Percentiles rank a stretch among this genome's conserved stretches.
Evolutionary conservation across 1,284 basidiomycete genomes (phyloP).

Genomic region (Chalciporus sp.): DNA sequence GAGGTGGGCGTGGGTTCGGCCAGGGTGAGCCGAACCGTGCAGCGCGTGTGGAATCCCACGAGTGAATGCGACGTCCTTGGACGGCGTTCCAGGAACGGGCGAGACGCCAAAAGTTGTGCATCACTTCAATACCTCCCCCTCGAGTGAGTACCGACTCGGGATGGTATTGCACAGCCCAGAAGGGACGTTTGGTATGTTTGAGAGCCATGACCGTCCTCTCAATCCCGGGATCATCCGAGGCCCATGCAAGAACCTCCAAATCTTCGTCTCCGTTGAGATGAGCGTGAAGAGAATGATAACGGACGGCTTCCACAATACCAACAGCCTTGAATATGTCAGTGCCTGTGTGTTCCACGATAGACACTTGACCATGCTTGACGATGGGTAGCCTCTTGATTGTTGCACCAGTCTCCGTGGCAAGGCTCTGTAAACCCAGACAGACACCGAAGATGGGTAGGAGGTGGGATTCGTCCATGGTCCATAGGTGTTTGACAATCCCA

Average conservation of each 20-base stretch:
- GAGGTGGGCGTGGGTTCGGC: slow-evolving; percentile 45
- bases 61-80: slow-evolving; percentile 37
- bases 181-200: slow-evolving; percentile 68
- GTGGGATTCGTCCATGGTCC: slow-evolving; percentile 55
- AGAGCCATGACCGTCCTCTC: slow-evolving; percentile 71
- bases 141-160: slow-evolving; percentile 81
- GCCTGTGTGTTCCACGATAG: slow-evolving; percentile 58
- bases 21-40: slow-evolving; percentile 51
- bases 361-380: slow-evolving; percentile 85
- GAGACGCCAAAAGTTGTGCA: slow-evolving; percentile 72
- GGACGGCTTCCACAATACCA: slow-evolving; percentile 69
- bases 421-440: slow-evolving; percentile 91
- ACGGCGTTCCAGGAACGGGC: slow-evolving; percentile 55
- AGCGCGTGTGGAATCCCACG: slow-evolving; percentile 44
- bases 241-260: slow-evolving; percentile 67
- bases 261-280: slow-evolving; percentile 45
- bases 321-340: slow-evolving; percentile 67
- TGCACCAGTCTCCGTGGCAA: slow-evolving; percentile 80
- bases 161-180: slow-evolving; percentile 97
- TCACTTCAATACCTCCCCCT: slow-evolving; percentile 62
- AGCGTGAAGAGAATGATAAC: slow-evolving; percentile 82
- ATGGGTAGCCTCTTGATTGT: slow-evolving; percentile 49
- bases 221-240: slow-evolving; percentile 65
- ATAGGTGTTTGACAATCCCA: slow-evolving; percentile 66
- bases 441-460: slow-evolving; percentile 83